These are phyloP conservation scores for Blastocystis sp. DNA, from an alignment of 352 stramenopile genomes.

Conservation along the genomic window DNA sequence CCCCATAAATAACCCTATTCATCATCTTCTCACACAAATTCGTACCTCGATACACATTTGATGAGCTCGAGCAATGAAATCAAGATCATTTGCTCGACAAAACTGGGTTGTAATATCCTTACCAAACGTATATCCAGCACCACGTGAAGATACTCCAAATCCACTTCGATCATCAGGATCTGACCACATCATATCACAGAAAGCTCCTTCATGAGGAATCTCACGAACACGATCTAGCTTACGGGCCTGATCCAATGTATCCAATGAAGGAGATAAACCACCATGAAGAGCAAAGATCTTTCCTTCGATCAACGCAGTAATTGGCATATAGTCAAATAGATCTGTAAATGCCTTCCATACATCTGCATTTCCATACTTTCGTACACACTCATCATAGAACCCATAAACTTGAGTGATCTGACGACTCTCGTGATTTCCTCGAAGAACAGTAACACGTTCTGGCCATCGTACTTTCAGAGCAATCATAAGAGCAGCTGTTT, in stretches of 20 bases:
- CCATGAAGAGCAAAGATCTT: slow-evolving; percentile 64
- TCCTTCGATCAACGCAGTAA: slow-evolving; percentile 64
- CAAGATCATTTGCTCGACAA: slow-evolving; percentile 74
- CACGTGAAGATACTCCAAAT: slow-evolving; percentile 68
- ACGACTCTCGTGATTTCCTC: slow-evolving; percentile 66
- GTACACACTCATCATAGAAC: slow-evolving; percentile 66
- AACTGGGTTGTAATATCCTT: slow-evolving; percentile 76
- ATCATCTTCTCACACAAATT: background rate
- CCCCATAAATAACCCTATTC: slow-evolving; percentile 79
- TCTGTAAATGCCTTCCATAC: slow-evolving; percentile 66
- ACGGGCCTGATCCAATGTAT: slow-evolving; percentile 65
- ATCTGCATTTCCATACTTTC: slow-evolving; percentile 65
- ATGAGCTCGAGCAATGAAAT: slow-evolving; percentile 74
- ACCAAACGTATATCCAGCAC: slow-evolving; percentile 78
- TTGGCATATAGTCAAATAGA: slow-evolving; percentile 64
- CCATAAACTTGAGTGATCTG: slow-evolving; percentile 67
- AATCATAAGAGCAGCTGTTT: slow-evolving; percentile 65
- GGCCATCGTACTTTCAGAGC: slow-evolving; percentile 66
- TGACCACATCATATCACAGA: slow-evolving; percentile 65
- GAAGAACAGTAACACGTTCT: slow-evolving; percentile 62
- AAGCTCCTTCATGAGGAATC: slow-evolving; percentile 65
- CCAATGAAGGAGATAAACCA: slow-evolving; percentile 63
- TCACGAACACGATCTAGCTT: slow-evolving; percentile 64
- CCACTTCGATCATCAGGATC: slow-evolving; percentile 65
- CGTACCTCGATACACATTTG: slow-evolving; percentile 76